phyloP scores from a whole-genome alignment of 768 basidiomycete species.

The Asterophora parasitica region DNA sequence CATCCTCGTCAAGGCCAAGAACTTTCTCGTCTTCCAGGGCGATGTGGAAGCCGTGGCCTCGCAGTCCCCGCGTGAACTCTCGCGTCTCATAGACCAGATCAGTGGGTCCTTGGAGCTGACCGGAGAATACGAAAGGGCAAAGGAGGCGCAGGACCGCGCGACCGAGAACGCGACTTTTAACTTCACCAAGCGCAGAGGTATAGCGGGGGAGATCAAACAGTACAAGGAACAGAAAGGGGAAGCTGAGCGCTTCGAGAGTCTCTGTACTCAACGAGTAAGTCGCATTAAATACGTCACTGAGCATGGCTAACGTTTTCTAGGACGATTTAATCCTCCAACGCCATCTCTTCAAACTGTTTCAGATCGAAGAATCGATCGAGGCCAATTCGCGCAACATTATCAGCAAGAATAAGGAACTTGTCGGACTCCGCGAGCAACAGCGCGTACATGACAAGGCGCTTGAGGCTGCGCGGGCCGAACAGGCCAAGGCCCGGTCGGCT shows the following conservation, averaged over 20 bases:
- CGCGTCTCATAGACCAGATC: constrained; percentile 92
- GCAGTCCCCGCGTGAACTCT: constrained; percentile 86
- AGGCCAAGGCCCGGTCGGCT: constrained; percentile 69
- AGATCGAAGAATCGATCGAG: constrained; percentile 82
- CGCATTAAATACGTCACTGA: neutral
- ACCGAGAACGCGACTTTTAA: constrained; percentile 94
- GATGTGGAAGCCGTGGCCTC: constrained; percentile 98
- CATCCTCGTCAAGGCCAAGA: constrained; percentile 98
- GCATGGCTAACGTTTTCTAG: constrained; percentile 31
- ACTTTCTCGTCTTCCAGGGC: constrained; percentile 98
- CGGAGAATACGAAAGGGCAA: constrained; percentile 83
- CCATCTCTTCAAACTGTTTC: constrained; percentile 82
- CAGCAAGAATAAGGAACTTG: constrained; percentile 67
- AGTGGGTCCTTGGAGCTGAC: constrained; percentile 90
- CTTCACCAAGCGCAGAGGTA: constrained; percentile 89
- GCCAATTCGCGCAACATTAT: constrained; percentile 65
- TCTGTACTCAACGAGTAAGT: constrained; percentile 71
- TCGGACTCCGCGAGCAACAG: constrained; percentile 65
- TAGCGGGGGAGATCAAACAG: constrained; percentile 92
- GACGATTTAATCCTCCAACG: constrained; percentile 80
- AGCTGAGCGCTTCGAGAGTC: constrained; percentile 78
- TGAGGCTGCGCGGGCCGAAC: constrained; percentile 69
- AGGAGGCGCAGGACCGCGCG: constrained; percentile 80
- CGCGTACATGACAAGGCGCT: constrained; percentile 65
- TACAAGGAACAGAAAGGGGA: constrained; percentile 97